A percentile compares a stretch with the other conserved stretches of the same genome.
Evolutionary conservation across 768 basidiomycete species (phyloP).

Genomic region (Mycena rebaudengoi): DNA sequence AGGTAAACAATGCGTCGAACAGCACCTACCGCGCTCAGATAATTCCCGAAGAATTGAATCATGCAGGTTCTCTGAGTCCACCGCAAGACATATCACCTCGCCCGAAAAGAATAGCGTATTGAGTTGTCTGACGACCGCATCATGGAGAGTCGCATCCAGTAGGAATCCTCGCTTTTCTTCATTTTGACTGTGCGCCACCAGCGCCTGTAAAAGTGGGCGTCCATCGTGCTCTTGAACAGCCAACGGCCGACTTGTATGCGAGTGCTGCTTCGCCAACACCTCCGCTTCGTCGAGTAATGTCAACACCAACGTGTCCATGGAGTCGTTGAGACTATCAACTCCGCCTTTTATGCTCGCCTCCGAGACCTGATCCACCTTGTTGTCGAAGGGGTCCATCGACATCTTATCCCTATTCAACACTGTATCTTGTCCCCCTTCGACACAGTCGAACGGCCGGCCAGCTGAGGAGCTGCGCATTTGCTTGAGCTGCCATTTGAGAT

Average conservation of each 20-base stretch:
- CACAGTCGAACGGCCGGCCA: too few relatives aligned
- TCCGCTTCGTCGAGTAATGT: slow-evolving; percentile 15
- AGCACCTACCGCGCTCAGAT: slow-evolving; percentile 4
- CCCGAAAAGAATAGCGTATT: slow-evolving; percentile 15
- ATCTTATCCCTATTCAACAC: neutral
- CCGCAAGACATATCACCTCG: neutral
- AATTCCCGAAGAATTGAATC: neutral
- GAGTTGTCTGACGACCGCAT: slow-evolving; percentile 5
- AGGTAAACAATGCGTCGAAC: neutral
- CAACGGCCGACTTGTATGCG: neutral
- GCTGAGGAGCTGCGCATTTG: too few relatives aligned
- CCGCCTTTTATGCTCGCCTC: slow-evolving; percentile 13
- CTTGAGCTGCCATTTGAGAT: neutral
- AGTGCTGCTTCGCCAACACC: neutral
- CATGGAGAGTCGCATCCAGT: slow-evolving; percentile 26
- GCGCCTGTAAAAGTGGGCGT: neutral
- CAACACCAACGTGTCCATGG: slow-evolving; percentile 17
- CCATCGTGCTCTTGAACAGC: neutral
- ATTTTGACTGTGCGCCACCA: neutral
- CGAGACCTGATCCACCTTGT: slow-evolving; percentile 25
- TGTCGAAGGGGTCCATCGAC: slow-evolving; percentile 22
- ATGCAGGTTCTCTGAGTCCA: neutral
- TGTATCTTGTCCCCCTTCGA: neutral
- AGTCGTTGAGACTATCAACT: slow-evolving; percentile 26
- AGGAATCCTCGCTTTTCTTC: slow-evolving; percentile 28